Conservation (phyloP, 1,284 basidiomycete species). For the Irpex rosettiformis region DNA sequence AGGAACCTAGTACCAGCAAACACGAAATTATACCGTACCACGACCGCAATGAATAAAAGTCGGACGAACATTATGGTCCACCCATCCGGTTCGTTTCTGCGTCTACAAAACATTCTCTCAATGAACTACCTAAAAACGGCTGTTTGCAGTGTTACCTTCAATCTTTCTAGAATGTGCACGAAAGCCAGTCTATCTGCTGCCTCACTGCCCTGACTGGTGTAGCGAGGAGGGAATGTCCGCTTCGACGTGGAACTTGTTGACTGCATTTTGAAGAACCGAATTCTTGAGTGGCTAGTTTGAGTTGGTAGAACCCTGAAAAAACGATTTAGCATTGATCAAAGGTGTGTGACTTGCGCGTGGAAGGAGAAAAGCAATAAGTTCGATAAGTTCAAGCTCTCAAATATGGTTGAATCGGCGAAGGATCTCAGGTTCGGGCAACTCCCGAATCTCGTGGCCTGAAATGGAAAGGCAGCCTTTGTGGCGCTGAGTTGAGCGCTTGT, state of each 20-base stretch:
- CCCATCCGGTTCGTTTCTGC: constrained; percentile 94
- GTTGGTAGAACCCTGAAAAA: not conserved
- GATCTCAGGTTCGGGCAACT: not conserved
- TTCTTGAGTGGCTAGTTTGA: not conserved
- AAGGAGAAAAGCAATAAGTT: too few species aligned
- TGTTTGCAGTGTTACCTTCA: constrained; percentile 61
- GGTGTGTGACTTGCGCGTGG: not conserved
- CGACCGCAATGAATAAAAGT: too few species aligned
- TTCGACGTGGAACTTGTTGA: constrained; percentile 7
- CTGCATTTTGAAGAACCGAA: not conserved
- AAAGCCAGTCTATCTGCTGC: constrained; percentile 78
- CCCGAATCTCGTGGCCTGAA: not conserved
- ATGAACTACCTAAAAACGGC: not conserved
- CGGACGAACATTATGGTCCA: constrained; percentile 67
- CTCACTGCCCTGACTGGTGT: constrained; percentile 51
- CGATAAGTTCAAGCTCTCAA: too few species aligned
- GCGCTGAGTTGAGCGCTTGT: not conserved
- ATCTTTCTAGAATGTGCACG: constrained; percentile 81
- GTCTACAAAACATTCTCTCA: constrained; percentile 46
- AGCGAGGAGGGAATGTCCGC: constrained; percentile 50
- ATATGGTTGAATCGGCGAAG: not conserved
- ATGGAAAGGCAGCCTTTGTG: not conserved
- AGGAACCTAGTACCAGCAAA: constrained; percentile 52
- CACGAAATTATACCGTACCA: too few species aligned
- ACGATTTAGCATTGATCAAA: not conserved